Base-by-base conservation (phyloP, 2,329 filamentous ascomycete species). In the Chaetomiaceae sp. region DNA sequence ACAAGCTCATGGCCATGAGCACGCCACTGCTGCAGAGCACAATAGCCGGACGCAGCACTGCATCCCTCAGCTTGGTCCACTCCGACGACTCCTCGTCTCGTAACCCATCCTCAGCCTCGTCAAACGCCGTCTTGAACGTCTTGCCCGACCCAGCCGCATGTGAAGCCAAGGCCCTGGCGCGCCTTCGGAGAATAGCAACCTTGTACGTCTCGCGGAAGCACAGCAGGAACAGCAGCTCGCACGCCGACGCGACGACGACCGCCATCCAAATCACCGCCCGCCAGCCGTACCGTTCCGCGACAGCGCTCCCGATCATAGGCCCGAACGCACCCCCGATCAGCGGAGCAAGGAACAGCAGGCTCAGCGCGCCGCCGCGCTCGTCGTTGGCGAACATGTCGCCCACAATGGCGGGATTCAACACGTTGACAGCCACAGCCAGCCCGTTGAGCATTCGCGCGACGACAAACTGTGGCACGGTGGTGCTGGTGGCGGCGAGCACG, bases 191-290 rank as follows among this genome's bases (percentile, higher is more conserved):
- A 42, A 85, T 81, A 1, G 74, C 68, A 37, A 82, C 73, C 61
- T 77, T 78, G 66, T 85, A 86, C 12, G 83, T 86, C 68, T 87
- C 83, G 6, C 74, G 68, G 61, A 80, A 82, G 61, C 69, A 75
- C 0, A 68, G 68, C 7, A 84, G 63, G 56, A 83, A 79, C 4
- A 75, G 45, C 0, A 79, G 29, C 64, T 81, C 79, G 57, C 76
- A 80, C 1, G 70, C 57, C 6, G 70, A 64, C 0, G 80, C 76
- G 25, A 84, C 61, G 0, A 61, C 69, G 2, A 72, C 75, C 8
- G 73, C 72, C 53, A 81, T 73, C 70, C 77, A 78, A 2, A 84
- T 63, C 0, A 80, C 73, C 43, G 65, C 63, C 27, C 81, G 68
- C 82, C 82, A 85, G 3, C 81, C 80, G 2, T 77, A 56, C 2